Conservation (phyloP, 2,329 filamentous ascomycete species). For the Claviceps spartinae region DNA sequence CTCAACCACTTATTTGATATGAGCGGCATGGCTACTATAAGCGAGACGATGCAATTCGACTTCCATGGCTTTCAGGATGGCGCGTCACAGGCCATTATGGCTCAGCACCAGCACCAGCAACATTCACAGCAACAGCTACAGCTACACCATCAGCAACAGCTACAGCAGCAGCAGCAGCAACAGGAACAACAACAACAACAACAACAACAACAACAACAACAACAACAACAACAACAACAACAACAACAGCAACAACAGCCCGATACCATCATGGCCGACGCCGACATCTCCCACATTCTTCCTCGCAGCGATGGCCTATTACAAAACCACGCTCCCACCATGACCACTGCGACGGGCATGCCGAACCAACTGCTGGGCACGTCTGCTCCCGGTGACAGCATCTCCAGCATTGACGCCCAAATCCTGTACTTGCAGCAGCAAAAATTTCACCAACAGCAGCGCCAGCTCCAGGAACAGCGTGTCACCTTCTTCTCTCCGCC, state of each 20-base stretch:
- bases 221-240: slow-evolving; percentile 10
- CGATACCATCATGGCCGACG: slow-evolving; percentile 23
- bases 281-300: slow-evolving; percentile 18
- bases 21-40: slow-evolving; percentile 38
- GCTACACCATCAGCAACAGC: slow-evolving; percentile 3
- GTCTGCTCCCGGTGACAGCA: slow-evolving; percentile 31
- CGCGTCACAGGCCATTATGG: slow-evolving; percentile 20
- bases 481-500: slow-evolving; percentile 33
- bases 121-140: slow-evolving; percentile 8
- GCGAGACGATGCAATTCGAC: slow-evolving; percentile 44
- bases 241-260: slow-evolving; percentile 14
- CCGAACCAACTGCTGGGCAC: slow-evolving; percentile 31
- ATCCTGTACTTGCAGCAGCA: slow-evolving; percentile 54
- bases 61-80: slow-evolving; percentile 40
- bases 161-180: slow-evolving; percentile 13
- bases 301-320: slow-evolving; percentile 21
- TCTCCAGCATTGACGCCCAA: slow-evolving; percentile 49
- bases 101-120: slow-evolving; percentile 12
- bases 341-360: slow-evolving; percentile 33
- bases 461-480: slow-evolving; percentile 43
- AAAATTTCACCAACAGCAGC: slow-evolving; percentile 46
- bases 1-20: slow-evolving; percentile 53
- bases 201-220: slow-evolving; percentile 15
- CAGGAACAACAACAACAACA: slow-evolving; percentile 4
- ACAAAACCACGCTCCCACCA: slow-evolving; percentile 32